Evolutionary conservation across 345 rosid species (phyloP), one percentile per base, ranked within the genome.

Genomic region (Moricandia arvensis): DNA sequence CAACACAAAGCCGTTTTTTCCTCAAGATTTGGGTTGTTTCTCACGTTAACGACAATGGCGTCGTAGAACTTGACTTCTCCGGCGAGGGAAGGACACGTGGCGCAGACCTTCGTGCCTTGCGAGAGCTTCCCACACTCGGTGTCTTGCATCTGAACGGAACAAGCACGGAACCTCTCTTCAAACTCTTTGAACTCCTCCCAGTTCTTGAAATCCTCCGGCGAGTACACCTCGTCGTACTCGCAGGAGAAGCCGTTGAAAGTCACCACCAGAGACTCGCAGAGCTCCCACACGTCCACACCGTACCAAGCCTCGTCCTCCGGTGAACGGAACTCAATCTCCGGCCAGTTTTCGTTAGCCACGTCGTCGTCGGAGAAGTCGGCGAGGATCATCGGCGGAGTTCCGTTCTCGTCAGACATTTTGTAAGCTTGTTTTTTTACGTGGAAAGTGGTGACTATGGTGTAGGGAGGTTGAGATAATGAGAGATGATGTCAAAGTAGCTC

Each of bases 301-400:
- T 78, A 78, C 78, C 81, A 78, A 10, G 78, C 81, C 11, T 72
- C 74, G 38, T 78, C 81, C 12, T 34, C 58, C 69, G 77, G 59
- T 26, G 81, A 72, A 1, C 77, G 81, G 43, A 72, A 78, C 66
- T 78, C 81, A 0, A 72, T n/a, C 0, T 54, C 77, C 60, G 74
- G 81, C 16, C 57, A 68, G 64, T 38, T 13, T 8, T 72, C 75
- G 9, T 58, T 54, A 3, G 4, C 17, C 8, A 30, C 13, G 1
- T 69, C 15, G 30, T 76, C 66, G 10, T 76, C 71, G 24, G 71
- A 33, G 31, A 70, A 76, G 1, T 70, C 24, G 6, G 43, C 18
- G 10, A 61, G 10, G 59, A 13, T 6, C 0, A 27, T 7, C n/a
- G 6, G 10, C 0, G 59, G 65, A 38, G 13, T 51, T 6, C 18